Evolutionary conservation across 371 early-diverging fungal species (phyloP), one percentile per base, ranked within the genome.

Genomic region (Mucor plumbeus): DNA sequence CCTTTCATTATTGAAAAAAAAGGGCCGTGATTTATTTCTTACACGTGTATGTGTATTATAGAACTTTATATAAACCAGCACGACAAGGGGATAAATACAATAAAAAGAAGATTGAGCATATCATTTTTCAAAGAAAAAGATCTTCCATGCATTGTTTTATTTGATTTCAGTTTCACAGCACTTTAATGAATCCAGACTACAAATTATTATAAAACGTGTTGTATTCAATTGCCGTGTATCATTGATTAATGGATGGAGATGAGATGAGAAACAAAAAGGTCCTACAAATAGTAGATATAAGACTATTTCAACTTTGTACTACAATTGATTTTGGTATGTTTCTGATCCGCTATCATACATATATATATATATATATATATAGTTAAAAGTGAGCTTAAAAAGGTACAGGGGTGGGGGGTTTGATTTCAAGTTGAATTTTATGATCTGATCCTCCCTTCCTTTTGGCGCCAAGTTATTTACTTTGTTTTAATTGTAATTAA

Each of bases 381-480:
- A 53, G 53, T 53, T 53, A 13, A 13, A 31, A 31, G 31, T 13
- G 31, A 53, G 47, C 47, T 47, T 47, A 47, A 19, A 47, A 17
- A 26, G 26, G 26, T 47, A 47, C 47, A 47, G 17, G 21, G 47
- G 17, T 8, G 47, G 21, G 47, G 1, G 19, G 17, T 0, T 3
- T 17, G 21, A 47, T 47, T n/a, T 9, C 8, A 47, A 10, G 47
- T 19, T 21, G 10, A 31, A 11, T 31, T 53, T 53, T 14, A 53
- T 53, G 53, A 31, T 53, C 53, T 53, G 53, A 53, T 53, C 53
- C 31, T 53, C 31, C 26, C 31, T 19, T 53, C 53, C 19, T 53
- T 53, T 53, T 53, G 53, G 53, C 53, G 53, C 53, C 53, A 53
- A 31, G 14, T 26, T 35, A 17, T 17, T 10, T 59, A 43, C 19